Conservation (phyloP, 768 basidiomycete genomes). For the Lyophyllum semitale region DNA sequence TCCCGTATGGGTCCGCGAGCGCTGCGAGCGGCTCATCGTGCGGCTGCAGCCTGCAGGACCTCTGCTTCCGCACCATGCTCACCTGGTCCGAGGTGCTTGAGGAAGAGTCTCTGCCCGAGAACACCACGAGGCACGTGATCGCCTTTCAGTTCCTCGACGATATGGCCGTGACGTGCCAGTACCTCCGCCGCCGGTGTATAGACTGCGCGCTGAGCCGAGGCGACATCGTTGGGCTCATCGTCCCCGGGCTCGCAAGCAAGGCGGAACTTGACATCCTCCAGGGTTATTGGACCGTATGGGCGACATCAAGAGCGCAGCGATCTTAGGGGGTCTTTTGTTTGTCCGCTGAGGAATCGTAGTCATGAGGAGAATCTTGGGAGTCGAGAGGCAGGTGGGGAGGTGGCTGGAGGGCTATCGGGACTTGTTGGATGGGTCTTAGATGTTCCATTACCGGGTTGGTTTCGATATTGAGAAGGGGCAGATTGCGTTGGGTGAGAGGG, state of each 20-base stretch:
- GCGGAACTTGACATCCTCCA: constrained; percentile 72
- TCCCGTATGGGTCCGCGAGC: constrained; percentile 59
- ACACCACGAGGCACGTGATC: constrained; percentile 77
- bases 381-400: constrained; percentile 15
- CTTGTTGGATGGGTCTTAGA: constrained; percentile 31
- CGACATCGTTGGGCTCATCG: constrained; percentile 72
- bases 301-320: constrained; percentile 71
- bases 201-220: constrained; percentile 58
- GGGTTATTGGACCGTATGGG: constrained; percentile 66
- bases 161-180: constrained; percentile 60
- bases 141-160: constrained; percentile 86
- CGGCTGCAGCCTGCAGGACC: constrained; percentile 78
- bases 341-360: constrained; percentile 41
- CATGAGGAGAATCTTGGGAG: constrained; percentile 3
- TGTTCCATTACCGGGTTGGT: constrained; percentile 22
- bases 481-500: constrained; percentile 55
- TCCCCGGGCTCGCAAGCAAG: constrained; percentile 69
- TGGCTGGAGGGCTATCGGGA: constrained; percentile 42
- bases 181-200: constrained; percentile 62
- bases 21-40: constrained; percentile 71
- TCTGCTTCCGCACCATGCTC: constrained; percentile 78
- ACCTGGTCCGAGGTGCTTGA: constrained; percentile 83
- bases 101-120: constrained; percentile 78
- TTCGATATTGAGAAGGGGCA: constrained; percentile 57
- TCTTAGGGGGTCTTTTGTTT: constrained; percentile 61